phyloP scores from a whole-genome alignment of 1,139 yeast species.

The Candida tetrigidarum region DNA sequence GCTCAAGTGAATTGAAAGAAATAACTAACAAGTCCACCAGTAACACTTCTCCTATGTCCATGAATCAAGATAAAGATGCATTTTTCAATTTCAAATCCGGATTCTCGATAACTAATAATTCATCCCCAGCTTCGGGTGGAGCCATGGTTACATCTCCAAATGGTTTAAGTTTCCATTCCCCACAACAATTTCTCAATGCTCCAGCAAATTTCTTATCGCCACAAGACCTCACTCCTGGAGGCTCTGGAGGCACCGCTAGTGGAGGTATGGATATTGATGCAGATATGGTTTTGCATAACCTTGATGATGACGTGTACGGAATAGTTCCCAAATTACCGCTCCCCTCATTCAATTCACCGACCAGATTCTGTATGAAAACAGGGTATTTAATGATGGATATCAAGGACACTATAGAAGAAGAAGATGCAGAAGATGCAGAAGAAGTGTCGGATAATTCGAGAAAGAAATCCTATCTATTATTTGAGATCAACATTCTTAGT shows the following conservation, averaged over 20 bases:
- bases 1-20: slow-evolving; percentile 24
- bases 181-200: slow-evolving; percentile 42
- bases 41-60: background rate
- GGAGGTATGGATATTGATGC: slow-evolving; percentile 21
- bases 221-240: slow-evolving; percentile 22
- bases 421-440: background rate
- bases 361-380: slow-evolving; percentile 70
- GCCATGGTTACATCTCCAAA: slow-evolving; percentile 42
- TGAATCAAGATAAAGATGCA: slow-evolving; percentile 14
- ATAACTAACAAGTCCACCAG: background rate
- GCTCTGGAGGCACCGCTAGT: slow-evolving; percentile 11
- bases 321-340: slow-evolving; percentile 62
- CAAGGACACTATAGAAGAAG: slow-evolving; percentile 3
- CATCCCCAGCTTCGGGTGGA: slow-evolving; percentile 29
- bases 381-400: slow-evolving; percentile 63
- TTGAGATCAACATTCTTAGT: slow-evolving; percentile 68
- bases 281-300: slow-evolving; percentile 49
- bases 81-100: slow-evolving; percentile 23
- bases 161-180: slow-evolving; percentile 39
- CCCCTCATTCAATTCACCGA: slow-evolving; percentile 71
- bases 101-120: slow-evolving; percentile 25
- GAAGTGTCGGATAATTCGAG: no score
- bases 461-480: slow-evolving; percentile 32
- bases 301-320: slow-evolving; percentile 64
- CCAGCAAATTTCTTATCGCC: slow-evolving; percentile 42